Conservation (phyloP, 371 early-diverging fungal species). For the Mortierella sp. region DNA sequence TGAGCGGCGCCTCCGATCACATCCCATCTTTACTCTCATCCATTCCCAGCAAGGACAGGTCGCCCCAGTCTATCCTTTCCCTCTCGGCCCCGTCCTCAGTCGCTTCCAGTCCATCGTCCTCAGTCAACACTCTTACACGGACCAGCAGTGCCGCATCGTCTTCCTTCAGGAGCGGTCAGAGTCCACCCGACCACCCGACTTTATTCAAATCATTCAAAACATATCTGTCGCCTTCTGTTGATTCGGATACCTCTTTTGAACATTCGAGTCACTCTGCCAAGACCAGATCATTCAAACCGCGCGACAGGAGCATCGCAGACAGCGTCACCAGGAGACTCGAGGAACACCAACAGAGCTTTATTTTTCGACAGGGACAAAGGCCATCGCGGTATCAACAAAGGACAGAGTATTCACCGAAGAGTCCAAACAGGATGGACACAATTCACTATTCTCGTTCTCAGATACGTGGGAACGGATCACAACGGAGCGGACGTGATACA, state of each 20-base stretch:
- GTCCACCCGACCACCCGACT: conserved; percentile 11
- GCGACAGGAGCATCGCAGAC: conserved; percentile 58
- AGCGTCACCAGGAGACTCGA: conserved; percentile 40
- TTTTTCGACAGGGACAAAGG: conserved; percentile 56
- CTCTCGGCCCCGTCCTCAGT: conserved; percentile 32
- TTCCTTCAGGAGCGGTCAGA: conserved; percentile 23
- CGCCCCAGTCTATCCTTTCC: conserved; percentile 25
- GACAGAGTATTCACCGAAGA: conserved; percentile 14
- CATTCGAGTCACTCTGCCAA: conserved; percentile 63
- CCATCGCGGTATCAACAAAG: conserved; percentile 19
- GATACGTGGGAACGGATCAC: conserved; percentile 56
- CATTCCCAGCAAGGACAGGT: conserved; percentile 19
- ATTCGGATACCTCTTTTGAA: conserved; percentile 64
- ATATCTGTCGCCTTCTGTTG: conserved; percentile 62
- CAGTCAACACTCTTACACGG: conserved; percentile 40
- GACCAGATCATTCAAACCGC: conserved; percentile 59
- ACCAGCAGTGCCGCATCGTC: conserved; percentile 37
- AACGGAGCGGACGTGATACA: conserved; percentile 22
- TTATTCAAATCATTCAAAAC: conserved; percentile 53
- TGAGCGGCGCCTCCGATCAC: conserved; percentile 4
- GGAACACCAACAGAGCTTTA: conserved; percentile 53
- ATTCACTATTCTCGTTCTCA: conserved; percentile 17
- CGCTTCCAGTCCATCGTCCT: conserved; percentile 43
- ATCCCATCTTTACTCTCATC: conserved; percentile 25
- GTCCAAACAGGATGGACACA: conserved; percentile 19